Percentiles rank a stretch among this genome's conserved stretches.
Evolutionary conservation across 352 stramenopile genomes (phyloP).

Genomic region (Phytophthora ramorum): DNA sequence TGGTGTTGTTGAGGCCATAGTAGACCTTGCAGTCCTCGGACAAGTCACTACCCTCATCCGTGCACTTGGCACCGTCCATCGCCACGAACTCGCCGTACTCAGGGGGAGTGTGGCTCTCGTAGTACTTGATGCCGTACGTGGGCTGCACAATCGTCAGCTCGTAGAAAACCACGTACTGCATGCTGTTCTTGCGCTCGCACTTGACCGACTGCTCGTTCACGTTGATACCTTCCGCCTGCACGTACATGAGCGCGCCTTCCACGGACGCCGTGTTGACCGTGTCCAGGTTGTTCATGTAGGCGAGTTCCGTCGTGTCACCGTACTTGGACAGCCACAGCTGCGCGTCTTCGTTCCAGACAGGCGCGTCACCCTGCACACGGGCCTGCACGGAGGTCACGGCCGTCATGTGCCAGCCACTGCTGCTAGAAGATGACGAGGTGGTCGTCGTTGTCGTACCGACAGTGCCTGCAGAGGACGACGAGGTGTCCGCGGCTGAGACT

Average conservation of each 20-base stretch:
- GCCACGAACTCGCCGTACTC: constrained; percentile 63
- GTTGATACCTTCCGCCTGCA: constrained; percentile 76
- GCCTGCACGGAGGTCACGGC: constrained; percentile 51
- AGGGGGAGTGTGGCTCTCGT: constrained; percentile 39
- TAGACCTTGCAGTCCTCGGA: constrained; percentile 57
- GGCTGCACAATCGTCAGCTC: constrained; percentile 57
- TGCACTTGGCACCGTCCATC: constrained; percentile 71
- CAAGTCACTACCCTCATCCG: constrained; percentile 41
- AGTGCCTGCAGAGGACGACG: constrained; percentile 2
- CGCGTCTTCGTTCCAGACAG: constrained; percentile 44
- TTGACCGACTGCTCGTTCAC: constrained; percentile 43
- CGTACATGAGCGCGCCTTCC: constrained; percentile 70
- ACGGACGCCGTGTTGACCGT: constrained; percentile 65
- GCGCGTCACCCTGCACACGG: constrained; percentile 59
- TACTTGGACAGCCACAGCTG: constrained; percentile 50
- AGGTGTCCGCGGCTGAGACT: constrained; percentile 3
- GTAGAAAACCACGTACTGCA: constrained; percentile 75
- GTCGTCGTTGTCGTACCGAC: neutral
- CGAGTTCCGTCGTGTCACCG: constrained; percentile 40
- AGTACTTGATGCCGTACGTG: constrained; percentile 51
- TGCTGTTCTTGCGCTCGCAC: constrained; percentile 66
- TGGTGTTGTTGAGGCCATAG: constrained; percentile 46
- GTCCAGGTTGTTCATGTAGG: constrained; percentile 57
- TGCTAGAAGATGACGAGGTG: constrained; percentile 14
- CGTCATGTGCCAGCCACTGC: constrained; percentile 34